phyloP scores from a whole-genome alignment of 2,329 filamentous ascomycete genomes.

The Bipolaris zeicola region DNA sequence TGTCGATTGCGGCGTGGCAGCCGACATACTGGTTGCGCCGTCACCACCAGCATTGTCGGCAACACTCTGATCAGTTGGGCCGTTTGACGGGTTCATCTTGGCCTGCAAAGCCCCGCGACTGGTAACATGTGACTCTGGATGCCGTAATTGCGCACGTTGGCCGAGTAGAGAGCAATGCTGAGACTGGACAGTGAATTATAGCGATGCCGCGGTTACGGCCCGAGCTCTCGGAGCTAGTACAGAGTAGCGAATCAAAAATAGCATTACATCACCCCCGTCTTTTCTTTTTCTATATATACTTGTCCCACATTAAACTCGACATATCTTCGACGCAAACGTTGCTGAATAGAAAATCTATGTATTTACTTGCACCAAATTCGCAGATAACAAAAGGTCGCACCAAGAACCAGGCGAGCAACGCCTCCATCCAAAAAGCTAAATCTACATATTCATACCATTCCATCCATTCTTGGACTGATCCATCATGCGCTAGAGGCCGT shows the following conservation, averaged over 20 bases:
- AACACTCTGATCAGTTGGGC: slow-evolving; percentile 11
- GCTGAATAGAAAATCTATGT: neutral
- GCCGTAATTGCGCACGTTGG: slow-evolving; percentile 7
- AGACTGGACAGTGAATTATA: slow-evolving; percentile 1
- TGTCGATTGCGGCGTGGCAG: slow-evolving; percentile 22
- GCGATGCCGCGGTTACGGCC: slow-evolving; percentile 5
- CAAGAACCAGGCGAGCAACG: neutral
- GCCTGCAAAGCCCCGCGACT: slow-evolving; percentile 18
- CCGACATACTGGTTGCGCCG: slow-evolving; percentile 27
- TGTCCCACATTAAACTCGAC: neutral
- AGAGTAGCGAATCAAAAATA: neutral
- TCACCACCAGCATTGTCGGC: slow-evolving; percentile 26
- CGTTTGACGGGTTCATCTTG: slow-evolving; percentile 28
- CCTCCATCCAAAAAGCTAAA: neutral
- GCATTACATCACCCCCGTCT: slow-evolving; percentile 3
- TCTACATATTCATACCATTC: neutral
- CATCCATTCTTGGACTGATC: neutral
- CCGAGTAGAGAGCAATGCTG: neutral
- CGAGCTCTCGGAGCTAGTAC: slow-evolving; percentile 11
- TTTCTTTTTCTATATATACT: neutral
- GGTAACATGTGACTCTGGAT: slow-evolving; percentile 5
- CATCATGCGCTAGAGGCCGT: neutral
- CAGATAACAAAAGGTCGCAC: neutral
- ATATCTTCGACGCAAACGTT: neutral
- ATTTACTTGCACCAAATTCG: neutral